Evolutionary conservation across 2,329 filamentous ascomycete genomes (phyloP).

Genomic region (Talaromyces piceae): DNA sequence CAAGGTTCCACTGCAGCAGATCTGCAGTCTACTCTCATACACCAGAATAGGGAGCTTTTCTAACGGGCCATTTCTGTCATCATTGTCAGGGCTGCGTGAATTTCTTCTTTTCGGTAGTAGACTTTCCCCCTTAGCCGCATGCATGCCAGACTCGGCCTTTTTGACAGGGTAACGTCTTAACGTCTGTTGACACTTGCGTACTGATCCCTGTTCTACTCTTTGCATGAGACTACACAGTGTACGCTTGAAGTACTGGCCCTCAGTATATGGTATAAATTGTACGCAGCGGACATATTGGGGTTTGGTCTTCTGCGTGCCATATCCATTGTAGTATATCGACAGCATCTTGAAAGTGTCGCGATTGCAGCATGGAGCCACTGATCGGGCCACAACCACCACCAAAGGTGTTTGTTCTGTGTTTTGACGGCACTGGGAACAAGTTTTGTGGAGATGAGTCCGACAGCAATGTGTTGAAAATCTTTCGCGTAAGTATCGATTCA

Average conservation of each 20-base stretch:
- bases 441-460: conserved; percentile 38
- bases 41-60: neutral
- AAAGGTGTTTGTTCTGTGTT: conserved; percentile 37
- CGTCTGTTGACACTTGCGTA: neutral
- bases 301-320: neutral
- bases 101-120: neutral
- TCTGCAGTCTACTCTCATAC: neutral
- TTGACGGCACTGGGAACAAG: conserved; percentile 40
- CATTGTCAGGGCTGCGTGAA: neutral
- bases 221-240: neutral
- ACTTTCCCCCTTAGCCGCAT: neutral
- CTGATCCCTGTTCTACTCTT: neutral
- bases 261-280: neutral
- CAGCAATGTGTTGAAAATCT: conserved; percentile 42
- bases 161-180: neutral
- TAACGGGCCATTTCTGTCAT: neutral
- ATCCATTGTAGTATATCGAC: neutral
- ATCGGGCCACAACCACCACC: conserved; percentile 17
- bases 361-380: conserved; percentile 13
- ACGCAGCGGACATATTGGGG: neutral
- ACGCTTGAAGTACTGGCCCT: neutral
- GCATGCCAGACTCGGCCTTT: neutral
- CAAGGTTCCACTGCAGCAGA: neutral
- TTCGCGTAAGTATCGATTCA: conserved; percentile 27
- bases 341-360: conserved; percentile 7